These are phyloP conservation scores for Trichoderma harzianum DNA, from an alignment of 2,329 filamentous ascomycete species.

Conservation along the genomic window DNA sequence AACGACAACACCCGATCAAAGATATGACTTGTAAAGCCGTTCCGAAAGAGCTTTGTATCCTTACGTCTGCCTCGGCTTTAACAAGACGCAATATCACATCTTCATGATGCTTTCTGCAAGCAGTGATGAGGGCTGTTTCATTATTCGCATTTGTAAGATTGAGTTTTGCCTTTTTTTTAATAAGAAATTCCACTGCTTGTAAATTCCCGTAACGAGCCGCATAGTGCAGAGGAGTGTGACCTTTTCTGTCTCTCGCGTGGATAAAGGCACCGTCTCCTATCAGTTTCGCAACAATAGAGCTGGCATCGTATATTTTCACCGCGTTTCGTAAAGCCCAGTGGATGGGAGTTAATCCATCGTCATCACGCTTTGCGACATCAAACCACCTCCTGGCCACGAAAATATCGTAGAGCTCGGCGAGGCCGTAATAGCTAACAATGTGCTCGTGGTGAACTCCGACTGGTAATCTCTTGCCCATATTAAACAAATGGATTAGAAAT, in stretches of 20 bases:
- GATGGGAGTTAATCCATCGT: neutral
- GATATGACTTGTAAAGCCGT: neutral
- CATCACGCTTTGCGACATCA: neutral
- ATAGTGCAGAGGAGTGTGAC: neutral
- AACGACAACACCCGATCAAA: neutral
- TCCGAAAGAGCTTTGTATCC: neutral
- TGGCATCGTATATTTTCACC: neutral
- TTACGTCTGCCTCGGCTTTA: neutral
- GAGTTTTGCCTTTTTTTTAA: neutral
- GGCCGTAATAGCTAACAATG: neutral
- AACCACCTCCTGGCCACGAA: neutral
- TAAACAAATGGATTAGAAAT: neutral
- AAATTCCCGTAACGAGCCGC: neutral
- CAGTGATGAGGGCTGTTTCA: neutral
- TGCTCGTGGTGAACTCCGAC: neutral
- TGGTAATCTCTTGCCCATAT: neutral
- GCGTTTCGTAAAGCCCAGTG: neutral
- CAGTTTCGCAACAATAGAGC: neutral
- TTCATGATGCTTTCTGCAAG: conserved; percentile 3
- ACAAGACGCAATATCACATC: neutral
- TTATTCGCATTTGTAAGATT: neutral
- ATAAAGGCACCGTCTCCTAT: neutral
- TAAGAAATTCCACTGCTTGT: neutral
- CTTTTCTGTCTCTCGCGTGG: neutral
- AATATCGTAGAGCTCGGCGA: neutral